A percentile compares a stretch with the other conserved stretches of the same genome.
These are phyloP conservation scores for Chrysosporium queenslandicum DNA, from an alignment of 2,329 filamentous ascomycete species.

Conservation along the genomic window DNA sequence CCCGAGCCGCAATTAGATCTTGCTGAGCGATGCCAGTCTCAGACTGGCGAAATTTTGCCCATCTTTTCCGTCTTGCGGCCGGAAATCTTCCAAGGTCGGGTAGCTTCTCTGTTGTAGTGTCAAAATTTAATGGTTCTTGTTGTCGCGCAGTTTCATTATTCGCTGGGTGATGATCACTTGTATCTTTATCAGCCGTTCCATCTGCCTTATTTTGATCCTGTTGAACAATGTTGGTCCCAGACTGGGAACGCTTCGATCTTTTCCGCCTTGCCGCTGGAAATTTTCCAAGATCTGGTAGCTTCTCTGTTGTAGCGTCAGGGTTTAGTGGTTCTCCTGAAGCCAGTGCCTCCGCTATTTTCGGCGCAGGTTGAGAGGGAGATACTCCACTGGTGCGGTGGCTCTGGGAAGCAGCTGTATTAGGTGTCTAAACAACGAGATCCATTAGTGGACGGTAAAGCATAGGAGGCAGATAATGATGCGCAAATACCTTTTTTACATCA, in stretches of 20 bases:
- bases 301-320: not conserved
- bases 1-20: too few species aligned
- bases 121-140: too few species aligned
- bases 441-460: not conserved
- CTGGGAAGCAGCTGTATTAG: not conserved
- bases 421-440: not conserved
- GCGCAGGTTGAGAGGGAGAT: not conserved
- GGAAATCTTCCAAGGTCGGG: not conserved
- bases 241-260: not conserved
- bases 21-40: too few species aligned
- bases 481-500: slow-evolving; percentile 37
- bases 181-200: too few species aligned
- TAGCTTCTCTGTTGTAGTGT: too few species aligned
- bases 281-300: slow-evolving; percentile 14
- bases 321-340: not conserved
- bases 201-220: too few species aligned
- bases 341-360: not conserved
- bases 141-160: too few species aligned
- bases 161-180: too few species aligned
- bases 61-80: too few species aligned
- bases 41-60: too few species aligned
- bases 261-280: slow-evolving; percentile 16
- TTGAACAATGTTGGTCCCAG: too few species aligned
- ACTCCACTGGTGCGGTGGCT: not conserved
- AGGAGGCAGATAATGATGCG: not conserved